Conservation (phyloP, 208 protist genomes). For the Leishmania tarentolae region DNA sequence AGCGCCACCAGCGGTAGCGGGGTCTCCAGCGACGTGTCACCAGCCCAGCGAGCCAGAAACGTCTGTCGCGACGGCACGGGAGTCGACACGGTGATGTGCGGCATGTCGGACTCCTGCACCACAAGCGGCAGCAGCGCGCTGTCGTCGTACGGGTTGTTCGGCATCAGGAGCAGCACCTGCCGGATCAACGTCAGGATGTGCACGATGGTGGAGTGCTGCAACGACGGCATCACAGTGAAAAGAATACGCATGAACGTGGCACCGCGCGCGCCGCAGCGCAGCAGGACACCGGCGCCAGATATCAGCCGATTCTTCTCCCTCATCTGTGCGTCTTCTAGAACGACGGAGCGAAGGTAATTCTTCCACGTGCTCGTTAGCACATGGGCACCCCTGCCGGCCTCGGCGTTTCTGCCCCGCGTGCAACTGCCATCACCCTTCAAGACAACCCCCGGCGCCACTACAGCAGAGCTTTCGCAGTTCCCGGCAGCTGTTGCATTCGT, state of each 20-base stretch:
- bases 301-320: conserved; percentile 30
- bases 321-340: conserved; percentile 11
- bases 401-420: neutral
- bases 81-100: conserved; percentile 28
- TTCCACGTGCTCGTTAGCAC: conserved; percentile 26
- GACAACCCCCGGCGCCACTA: neutral
- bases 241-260: conserved; percentile 38
- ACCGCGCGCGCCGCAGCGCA: conserved; percentile 48
- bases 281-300: conserved; percentile 43
- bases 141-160: conserved; percentile 45
- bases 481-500: neutral
- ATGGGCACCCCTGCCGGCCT: conserved; percentile 6
- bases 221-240: conserved; percentile 32
- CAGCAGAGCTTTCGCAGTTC: neutral
- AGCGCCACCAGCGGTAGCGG: conserved; percentile 45
- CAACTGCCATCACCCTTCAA: neutral
- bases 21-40: conserved; percentile 39
- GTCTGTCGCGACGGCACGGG: conserved; percentile 34
- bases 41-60: conserved; percentile 37
- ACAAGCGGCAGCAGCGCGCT: conserved; percentile 35
- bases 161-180: conserved; percentile 40
- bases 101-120: conserved; percentile 28
- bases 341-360: conserved; percentile 1
- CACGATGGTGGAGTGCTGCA: conserved; percentile 21
- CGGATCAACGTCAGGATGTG: conserved; percentile 43